phyloP scores from a whole-genome alignment of 2,329 filamentous ascomycete genomes.

The Hymenoscyphus fraxineus region DNA sequence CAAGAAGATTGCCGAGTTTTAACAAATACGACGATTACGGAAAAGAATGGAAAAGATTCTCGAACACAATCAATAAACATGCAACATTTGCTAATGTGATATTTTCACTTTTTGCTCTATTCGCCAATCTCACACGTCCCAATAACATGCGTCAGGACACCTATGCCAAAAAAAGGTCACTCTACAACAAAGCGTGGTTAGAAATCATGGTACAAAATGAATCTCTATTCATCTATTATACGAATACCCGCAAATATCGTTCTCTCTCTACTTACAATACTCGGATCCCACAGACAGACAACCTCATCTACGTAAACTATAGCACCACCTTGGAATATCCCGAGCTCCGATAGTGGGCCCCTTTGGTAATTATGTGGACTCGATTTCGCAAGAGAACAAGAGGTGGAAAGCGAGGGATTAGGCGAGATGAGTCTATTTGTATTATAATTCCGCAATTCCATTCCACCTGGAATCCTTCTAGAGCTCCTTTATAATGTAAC shows the following conservation, averaged over 20 bases:
- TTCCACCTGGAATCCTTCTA: no score
- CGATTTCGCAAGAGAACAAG: constrained; percentile 17
- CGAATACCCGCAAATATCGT: constrained; percentile 20
- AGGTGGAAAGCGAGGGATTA: not conserved
- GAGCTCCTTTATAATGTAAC: no score
- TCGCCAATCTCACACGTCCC: not conserved
- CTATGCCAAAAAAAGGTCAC: no score
- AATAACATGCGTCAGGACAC: no score
- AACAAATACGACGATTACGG: not conserved
- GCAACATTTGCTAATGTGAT: constrained; percentile 3
- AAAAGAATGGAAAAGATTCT: constrained; percentile 4
- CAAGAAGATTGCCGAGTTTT: no score
- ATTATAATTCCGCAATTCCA: no score
- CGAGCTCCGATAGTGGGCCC: constrained; percentile 35
- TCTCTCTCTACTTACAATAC: constrained; percentile 14
- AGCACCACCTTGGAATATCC: constrained; percentile 24
- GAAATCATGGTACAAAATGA: not conserved
- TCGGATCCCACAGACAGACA: constrained; percentile 18
- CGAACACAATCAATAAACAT: constrained; percentile 10
- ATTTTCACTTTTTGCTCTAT: constrained; percentile 8
- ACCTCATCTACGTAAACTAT: constrained; percentile 12
- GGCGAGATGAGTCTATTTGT: not conserved
- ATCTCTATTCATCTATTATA: constrained; percentile 12
- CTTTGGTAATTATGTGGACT: constrained; percentile 32
- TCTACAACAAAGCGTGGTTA: not conserved